A percentile compares a stretch with the other conserved stretches of the same genome.
Evolutionary conservation across 768 basidiomycete species (phyloP).

Genomic region (Megacollybia marginata): DNA sequence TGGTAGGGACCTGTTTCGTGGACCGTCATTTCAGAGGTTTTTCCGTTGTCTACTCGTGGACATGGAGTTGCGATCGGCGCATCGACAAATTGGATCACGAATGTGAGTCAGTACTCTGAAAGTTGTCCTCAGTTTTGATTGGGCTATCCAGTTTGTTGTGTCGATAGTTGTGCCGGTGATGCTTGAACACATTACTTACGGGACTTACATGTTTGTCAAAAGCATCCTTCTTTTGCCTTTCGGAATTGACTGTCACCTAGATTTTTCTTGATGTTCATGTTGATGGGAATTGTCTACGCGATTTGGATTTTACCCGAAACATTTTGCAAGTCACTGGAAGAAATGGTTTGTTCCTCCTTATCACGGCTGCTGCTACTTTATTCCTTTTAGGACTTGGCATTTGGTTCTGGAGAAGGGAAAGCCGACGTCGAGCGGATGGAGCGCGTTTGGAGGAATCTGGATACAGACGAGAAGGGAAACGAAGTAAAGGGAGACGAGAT

Average conservation of each 20-base stretch:
- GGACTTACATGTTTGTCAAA: slow-evolving; percentile 20
- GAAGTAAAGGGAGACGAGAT: neutral
- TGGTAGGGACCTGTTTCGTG: slow-evolving; percentile 11
- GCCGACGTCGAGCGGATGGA: slow-evolving; percentile 14
- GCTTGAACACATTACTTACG: slow-evolving; percentile 23
- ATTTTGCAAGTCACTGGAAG: slow-evolving; percentile 21
- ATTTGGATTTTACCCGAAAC: slow-evolving; percentile 22
- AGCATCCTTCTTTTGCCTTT: neutral
- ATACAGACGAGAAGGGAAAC: neutral
- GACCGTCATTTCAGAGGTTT: slow-evolving; percentile 33
- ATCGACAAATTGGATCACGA: slow-evolving; percentile 34
- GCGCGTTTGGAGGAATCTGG: slow-evolving; percentile 8
- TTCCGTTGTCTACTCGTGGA: slow-evolving; percentile 31
- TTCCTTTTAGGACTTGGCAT: slow-evolving; percentile 9
- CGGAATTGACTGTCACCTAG: neutral
- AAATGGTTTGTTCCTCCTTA: slow-evolving; percentile 13
- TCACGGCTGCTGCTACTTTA: neutral
- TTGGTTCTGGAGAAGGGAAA: slow-evolving; percentile 14
- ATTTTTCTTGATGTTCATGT: slow-evolving; percentile 19
- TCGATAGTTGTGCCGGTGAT: slow-evolving; percentile 30
- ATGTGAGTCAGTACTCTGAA: slow-evolving; percentile 7
- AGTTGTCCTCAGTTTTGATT: slow-evolving; percentile 1
- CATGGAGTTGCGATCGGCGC: slow-evolving; percentile 35
- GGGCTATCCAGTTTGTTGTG: slow-evolving; percentile 16
- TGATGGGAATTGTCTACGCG: slow-evolving; percentile 18